Percentiles rank a stretch among this genome's conserved stretches.
Evolutionary conservation across 768 basidiomycete species (phyloP).

Genomic region (Psilocybe subaeruginosa): DNA sequence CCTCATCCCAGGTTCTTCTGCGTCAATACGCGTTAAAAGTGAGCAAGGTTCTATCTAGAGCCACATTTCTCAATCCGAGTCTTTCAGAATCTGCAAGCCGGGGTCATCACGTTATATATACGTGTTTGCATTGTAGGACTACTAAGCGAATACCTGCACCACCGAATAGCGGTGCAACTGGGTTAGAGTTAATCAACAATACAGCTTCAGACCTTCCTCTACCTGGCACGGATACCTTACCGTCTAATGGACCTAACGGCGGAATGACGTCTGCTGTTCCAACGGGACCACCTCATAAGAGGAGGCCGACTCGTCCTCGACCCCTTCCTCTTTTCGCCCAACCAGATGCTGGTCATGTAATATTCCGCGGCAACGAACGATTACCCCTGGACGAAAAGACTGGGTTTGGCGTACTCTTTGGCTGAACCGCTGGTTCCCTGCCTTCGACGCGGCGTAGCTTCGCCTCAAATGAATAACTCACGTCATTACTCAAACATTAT

Average conservation of each 20-base stretch:
- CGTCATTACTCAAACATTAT: no score
- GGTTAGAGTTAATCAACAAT: not conserved
- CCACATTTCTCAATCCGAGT: not conserved
- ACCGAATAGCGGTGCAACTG: slow-evolving; percentile 3
- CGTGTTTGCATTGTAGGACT: slow-evolving; percentile 59
- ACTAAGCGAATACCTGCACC: slow-evolving; percentile 73
- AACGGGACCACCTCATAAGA: not conserved
- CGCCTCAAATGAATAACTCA: not conserved
- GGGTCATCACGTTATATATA: slow-evolving; percentile 58
- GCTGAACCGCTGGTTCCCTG: not conserved
- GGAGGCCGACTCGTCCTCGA: slow-evolving; percentile 35
- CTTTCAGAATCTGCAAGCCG: slow-evolving; percentile 41
- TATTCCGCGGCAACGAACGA: slow-evolving; percentile 66
- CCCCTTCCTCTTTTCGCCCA: slow-evolving; percentile 61
- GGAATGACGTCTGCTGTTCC: not conserved
- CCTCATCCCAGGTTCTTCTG: slow-evolving; percentile 70
- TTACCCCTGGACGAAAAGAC: slow-evolving; percentile 29
- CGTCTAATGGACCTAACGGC: not conserved
- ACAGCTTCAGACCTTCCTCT: not conserved
- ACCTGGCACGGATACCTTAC: not conserved
- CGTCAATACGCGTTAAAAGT: slow-evolving; percentile 69
- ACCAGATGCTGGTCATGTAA: slow-evolving; percentile 63
- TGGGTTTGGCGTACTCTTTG: slow-evolving; percentile 20
- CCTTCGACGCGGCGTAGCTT: not conserved
- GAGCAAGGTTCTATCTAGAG: slow-evolving; percentile 19